Conservation (phyloP, 805 yeast genomes). For the Brettanomyces custersianus region DNA sequence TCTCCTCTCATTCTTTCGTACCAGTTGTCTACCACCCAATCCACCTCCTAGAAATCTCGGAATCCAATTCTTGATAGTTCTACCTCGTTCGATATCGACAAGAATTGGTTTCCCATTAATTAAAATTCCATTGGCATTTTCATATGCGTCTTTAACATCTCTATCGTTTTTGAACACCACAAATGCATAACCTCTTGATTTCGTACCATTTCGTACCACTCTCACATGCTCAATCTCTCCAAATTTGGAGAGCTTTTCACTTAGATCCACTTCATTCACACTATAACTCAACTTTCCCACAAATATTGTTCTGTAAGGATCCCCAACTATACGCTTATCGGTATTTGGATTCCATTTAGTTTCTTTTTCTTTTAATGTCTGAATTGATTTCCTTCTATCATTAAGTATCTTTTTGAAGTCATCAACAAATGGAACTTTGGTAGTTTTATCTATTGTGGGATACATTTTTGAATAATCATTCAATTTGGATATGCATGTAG, state of each 20-base stretch:
- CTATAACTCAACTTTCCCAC: slow-evolving; percentile 62
- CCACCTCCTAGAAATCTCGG: slow-evolving; percentile 87
- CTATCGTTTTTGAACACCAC: slow-evolving; percentile 54
- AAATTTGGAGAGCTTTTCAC: slow-evolving; percentile 47
- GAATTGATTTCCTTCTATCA: too few species aligned
- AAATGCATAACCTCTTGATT: slow-evolving; percentile 69
- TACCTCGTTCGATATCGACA: slow-evolving; percentile 68
- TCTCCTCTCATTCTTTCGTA: neutral
- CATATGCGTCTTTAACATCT: slow-evolving; percentile 54
- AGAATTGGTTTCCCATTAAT: slow-evolving; percentile 46
- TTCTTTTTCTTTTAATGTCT: slow-evolving; percentile 28
- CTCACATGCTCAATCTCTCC: slow-evolving; percentile 63
- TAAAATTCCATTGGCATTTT: slow-evolving; percentile 45
- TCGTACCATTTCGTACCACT: slow-evolving; percentile 40
- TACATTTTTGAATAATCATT: slow-evolving; percentile 24
- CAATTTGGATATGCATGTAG: slow-evolving; percentile 21
- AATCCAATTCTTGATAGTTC: slow-evolving; percentile 56
- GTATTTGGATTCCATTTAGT: slow-evolving; percentile 43
- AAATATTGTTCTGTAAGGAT: slow-evolving; percentile 74
- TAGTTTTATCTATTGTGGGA: too few species aligned
- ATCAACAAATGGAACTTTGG: too few species aligned
- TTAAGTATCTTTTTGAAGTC: slow-evolving; percentile 3
- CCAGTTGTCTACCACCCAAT: slow-evolving; percentile 56
- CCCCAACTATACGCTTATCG: slow-evolving; percentile 54
- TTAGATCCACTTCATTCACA: slow-evolving; percentile 59